Evolutionary conservation across 495 filamentous ascomycete genomes (phyloP).

Genomic region (Lasiosphaeria ovina): DNA sequence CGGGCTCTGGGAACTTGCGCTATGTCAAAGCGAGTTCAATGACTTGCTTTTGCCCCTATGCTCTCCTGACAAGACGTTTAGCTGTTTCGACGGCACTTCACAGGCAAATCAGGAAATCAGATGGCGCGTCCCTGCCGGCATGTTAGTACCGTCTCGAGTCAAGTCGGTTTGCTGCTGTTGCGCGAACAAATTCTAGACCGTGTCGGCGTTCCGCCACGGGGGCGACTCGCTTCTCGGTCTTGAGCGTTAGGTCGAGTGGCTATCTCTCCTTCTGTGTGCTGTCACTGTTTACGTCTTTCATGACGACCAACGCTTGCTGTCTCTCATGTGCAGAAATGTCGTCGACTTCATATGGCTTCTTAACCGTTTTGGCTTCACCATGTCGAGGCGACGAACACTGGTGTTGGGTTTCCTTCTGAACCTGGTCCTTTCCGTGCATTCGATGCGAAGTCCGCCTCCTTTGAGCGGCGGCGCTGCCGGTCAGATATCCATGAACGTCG

Average conservation of each 20-base stretch:
- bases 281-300: neutral
- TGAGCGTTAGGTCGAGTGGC: neutral
- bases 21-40: neutral
- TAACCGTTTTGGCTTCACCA: neutral
- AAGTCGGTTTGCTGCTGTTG: neutral
- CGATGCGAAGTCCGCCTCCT: neutral
- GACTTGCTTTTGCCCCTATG: slow-evolving; percentile 1
- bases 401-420: slow-evolving; percentile 2
- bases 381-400: slow-evolving; percentile 9
- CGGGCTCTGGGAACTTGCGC: neutral
- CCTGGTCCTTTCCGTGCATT: neutral
- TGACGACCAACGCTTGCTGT: neutral
- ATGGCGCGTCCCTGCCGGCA: neutral
- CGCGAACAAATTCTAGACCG: neutral
- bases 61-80: neutral
- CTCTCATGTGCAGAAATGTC: slow-evolving; percentile 7
- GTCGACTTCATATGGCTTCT: slow-evolving; percentile 1
- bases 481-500: neutral
- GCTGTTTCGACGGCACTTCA: slow-evolving; percentile 9
- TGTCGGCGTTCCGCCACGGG: neutral
- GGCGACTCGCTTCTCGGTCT: neutral
- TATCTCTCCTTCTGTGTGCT: neutral
- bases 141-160: neutral
- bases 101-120: slow-evolving; percentile 17
- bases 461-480: neutral